A percentile compares a stretch with the other conserved stretches of the same genome.
Evolutionary conservation across 768 basidiomycete genomes (phyloP).

Genomic region (Pleurotus pulmonarius): DNA sequence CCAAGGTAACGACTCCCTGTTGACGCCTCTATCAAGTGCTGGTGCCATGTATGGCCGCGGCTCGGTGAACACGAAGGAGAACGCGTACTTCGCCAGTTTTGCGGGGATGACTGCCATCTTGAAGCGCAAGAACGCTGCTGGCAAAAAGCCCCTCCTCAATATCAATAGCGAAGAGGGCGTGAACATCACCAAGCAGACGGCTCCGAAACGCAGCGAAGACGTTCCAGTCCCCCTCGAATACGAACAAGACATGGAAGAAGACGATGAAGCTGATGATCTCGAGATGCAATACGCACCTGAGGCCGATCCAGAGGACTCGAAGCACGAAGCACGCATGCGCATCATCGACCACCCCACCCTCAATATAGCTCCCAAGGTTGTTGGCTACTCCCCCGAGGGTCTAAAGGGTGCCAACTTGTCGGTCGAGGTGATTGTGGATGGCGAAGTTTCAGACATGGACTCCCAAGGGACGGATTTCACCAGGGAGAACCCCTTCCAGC

Average conservation of each 20-base stretch:
- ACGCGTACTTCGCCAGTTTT: slow-evolving; percentile 31
- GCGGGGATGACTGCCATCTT: slow-evolving; percentile 38
- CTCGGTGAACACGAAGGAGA: neutral
- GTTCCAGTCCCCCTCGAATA: slow-evolving; percentile 8
- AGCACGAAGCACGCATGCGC: slow-evolving; percentile 27
- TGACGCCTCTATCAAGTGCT: neutral
- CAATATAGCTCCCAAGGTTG: slow-evolving; percentile 36
- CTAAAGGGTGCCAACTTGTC: slow-evolving; percentile 31
- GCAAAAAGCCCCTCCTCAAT: slow-evolving; percentile 22
- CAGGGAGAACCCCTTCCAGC: slow-evolving; percentile 39
- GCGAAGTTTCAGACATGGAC: slow-evolving; percentile 8
- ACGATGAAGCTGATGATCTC: neutral
- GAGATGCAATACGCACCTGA: neutral
- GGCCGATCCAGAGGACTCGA: slow-evolving; percentile 5
- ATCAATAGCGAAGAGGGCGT: slow-evolving; percentile 25
- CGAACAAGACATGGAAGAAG: slow-evolving; percentile 1
- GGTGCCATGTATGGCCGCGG: neutral
- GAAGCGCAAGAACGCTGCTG: slow-evolving; percentile 7
- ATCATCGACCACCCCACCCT: slow-evolving; percentile 24
- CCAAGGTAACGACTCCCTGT: slow-evolving; percentile 2
- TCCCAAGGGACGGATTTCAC: slow-evolving; percentile 19
- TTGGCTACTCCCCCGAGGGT: slow-evolving; percentile 36
- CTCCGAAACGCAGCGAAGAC: neutral
- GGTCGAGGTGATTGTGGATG: slow-evolving; percentile 24
- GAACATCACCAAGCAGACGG: slow-evolving; percentile 5